A percentile compares a stretch with the other conserved stretches of the same genome.
These are phyloP conservation scores for Smithsoniella earleae DNA, from an alignment of 163 green algal species.

Conservation along the genomic window DNA sequence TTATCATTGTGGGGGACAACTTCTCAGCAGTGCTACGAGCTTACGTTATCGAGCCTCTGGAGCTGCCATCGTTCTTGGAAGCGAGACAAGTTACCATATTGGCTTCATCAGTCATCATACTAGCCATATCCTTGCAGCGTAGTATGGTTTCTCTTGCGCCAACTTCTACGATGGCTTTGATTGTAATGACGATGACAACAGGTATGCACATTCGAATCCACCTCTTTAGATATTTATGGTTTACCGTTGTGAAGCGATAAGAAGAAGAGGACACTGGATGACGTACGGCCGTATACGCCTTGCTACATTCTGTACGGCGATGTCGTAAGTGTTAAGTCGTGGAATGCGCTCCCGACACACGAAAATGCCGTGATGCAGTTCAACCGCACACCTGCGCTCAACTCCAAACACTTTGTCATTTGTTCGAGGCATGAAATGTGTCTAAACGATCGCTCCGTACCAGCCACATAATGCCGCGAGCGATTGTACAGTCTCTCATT, in stretches of 20 bases:
- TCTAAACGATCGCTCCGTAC: too few species aligned
- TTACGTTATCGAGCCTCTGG: neutral
- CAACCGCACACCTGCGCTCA: too few species aligned
- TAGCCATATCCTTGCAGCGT: constrained; percentile 25
- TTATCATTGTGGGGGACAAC: constrained; percentile 26
- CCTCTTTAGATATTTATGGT: neutral
- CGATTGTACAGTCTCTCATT: too few species aligned
- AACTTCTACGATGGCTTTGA: neutral
- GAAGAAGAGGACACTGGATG: neutral
- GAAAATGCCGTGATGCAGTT: too few species aligned
- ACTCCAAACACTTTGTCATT: too few species aligned
- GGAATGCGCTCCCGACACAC: too few species aligned
- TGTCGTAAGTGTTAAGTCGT: too few species aligned
- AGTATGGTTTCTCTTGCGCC: constrained; percentile 19
- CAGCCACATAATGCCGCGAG: too few species aligned
- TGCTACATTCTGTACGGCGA: too few species aligned
- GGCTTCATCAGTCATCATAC: neutral
- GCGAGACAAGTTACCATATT: neutral
- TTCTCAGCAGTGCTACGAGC: neutral
- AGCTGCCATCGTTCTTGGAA: neutral
- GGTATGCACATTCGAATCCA: neutral
- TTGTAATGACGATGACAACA: constrained; percentile 15
- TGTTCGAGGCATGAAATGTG: too few species aligned
- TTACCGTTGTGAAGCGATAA: neutral
- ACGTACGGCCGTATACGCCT: too few species aligned